Percentiles rank a stretch among this genome's conserved stretches.
phyloP scores from a whole-genome alignment of 768 basidiomycete genomes.

The Lentinula aciculospora region DNA sequence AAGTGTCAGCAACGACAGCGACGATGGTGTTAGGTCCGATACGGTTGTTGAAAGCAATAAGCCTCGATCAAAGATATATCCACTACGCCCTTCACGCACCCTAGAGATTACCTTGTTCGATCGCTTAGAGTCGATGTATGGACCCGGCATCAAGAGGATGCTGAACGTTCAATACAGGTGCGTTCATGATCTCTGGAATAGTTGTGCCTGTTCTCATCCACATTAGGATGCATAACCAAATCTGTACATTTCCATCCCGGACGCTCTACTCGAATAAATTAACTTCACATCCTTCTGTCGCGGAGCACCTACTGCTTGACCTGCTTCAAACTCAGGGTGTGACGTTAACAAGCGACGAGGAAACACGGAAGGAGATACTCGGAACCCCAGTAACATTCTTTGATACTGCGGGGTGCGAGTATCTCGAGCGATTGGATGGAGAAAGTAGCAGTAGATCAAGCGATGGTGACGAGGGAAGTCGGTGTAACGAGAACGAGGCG shows the following conservation, averaged over 20 bases:
- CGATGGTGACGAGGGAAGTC: too few species aligned
- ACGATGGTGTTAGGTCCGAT: neutral
- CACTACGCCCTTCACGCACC: neutral
- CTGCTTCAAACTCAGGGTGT: slow-evolving; percentile 41
- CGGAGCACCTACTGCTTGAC: slow-evolving; percentile 65
- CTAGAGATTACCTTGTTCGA: slow-evolving; percentile 91
- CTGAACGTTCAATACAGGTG: slow-evolving; percentile 87
- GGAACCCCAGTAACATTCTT: slow-evolving; percentile 84
- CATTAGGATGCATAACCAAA: slow-evolving; percentile 78
- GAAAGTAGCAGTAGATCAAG: slow-evolving; percentile 87
- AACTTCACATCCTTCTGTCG: slow-evolving; percentile 65
- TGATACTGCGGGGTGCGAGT: slow-evolving; percentile 93
- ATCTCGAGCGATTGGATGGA: slow-evolving; percentile 77
- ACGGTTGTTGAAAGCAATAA: neutral
- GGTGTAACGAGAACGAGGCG: too few species aligned
- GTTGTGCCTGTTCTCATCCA: neutral
- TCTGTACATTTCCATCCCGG: slow-evolving; percentile 81
- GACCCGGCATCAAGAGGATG: slow-evolving; percentile 76
- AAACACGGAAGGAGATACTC: slow-evolving; percentile 67
- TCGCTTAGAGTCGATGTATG: slow-evolving; percentile 86
- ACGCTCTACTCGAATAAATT: slow-evolving; percentile 74
- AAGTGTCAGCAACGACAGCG: neutral
- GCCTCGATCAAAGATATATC: neutral
- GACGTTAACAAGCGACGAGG: slow-evolving; percentile 34
- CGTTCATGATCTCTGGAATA: slow-evolving; percentile 13